Conservation (phyloP, 1,139 yeast species). For the Entelexis paramagnoliae region DNA sequence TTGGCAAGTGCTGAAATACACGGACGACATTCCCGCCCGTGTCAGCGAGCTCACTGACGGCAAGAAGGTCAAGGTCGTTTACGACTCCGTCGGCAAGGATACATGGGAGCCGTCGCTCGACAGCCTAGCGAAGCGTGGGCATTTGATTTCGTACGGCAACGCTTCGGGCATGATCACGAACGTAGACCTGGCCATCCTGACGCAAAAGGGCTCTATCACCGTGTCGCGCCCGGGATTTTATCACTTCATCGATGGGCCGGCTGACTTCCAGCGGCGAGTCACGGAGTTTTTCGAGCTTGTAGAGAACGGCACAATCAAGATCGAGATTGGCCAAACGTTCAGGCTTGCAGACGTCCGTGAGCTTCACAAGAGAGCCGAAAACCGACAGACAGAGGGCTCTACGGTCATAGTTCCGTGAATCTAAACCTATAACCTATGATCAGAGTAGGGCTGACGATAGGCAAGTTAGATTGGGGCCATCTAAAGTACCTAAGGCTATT, state of each 20-base stretch:
- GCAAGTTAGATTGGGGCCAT: too few relatives aligned
- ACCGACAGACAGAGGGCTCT: slow-evolving; percentile 61
- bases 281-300: slow-evolving; percentile 42
- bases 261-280: slow-evolving; percentile 41
- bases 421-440: neutral
- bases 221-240: slow-evolving; percentile 54
- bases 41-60: slow-evolving; percentile 61
- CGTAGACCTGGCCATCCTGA: slow-evolving; percentile 40
- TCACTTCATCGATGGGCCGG: slow-evolving; percentile 40
- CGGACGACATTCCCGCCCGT: slow-evolving; percentile 45
- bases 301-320: slow-evolving; percentile 34
- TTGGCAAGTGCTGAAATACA: slow-evolving; percentile 55
- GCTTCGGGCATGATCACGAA: slow-evolving; percentile 82
- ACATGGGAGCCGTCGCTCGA: slow-evolving; percentile 59
- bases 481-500: too few relatives aligned
- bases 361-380: slow-evolving; percentile 60
- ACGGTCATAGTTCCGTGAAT: slow-evolving; percentile 19
- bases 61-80: slow-evolving; percentile 60
- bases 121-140: slow-evolving; percentile 59
- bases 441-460: too few relatives aligned
- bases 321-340: slow-evolving; percentile 49
- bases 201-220: slow-evolving; percentile 52
- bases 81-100: slow-evolving; percentile 75
- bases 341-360: slow-evolving; percentile 50
- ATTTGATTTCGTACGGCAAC: slow-evolving; percentile 69